A percentile compares a stretch with the other conserved stretches of the same genome.
Conservation (phyloP, 2,329 filamentous ascomycete genomes). For the Penicillium thymicola region DNA sequence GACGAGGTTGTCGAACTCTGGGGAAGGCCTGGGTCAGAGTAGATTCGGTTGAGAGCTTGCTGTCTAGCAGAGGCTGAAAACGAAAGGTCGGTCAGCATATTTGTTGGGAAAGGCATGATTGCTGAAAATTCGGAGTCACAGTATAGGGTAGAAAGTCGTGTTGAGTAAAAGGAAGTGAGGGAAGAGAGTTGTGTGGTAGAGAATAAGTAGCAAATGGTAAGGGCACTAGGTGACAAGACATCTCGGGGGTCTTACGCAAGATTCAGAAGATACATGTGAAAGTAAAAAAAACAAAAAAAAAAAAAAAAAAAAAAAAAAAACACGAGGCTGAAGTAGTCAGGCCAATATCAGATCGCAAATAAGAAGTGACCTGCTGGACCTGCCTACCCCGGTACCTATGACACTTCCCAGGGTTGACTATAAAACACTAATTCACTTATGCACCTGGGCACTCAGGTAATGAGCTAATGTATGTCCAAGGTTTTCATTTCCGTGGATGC, state of each 20-base stretch:
- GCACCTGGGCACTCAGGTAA: background rate
- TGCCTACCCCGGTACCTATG: conserved; percentile 6
- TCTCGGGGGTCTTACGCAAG: background rate
- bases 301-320: background rate
- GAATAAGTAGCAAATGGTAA: background rate
- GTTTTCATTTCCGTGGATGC: background rate
- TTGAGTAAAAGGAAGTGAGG: background rate
- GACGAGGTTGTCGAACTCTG: conserved; percentile 30
- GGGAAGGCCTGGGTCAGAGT: conserved; percentile 28
- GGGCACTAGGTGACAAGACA: background rate
- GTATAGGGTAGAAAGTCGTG: no score
- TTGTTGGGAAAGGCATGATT: conserved; percentile 24
- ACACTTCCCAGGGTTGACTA: background rate
- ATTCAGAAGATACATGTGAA: background rate
- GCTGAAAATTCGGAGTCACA: background rate
- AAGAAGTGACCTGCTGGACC: conserved; percentile 12
- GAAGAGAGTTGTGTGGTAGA: background rate
- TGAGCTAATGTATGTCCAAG: background rate
- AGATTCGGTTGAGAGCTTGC: conserved; percentile 23
- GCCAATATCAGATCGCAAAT: conserved; percentile 9
- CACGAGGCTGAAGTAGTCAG: background rate
- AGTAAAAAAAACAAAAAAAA: background rate
- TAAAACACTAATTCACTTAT: background rate
- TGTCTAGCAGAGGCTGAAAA: conserved; percentile 21
- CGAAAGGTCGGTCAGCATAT: conserved; percentile 16